phyloP scores from a whole-genome alignment of 164 flowering plant genomes.

The Aristolochia californica region DNA sequence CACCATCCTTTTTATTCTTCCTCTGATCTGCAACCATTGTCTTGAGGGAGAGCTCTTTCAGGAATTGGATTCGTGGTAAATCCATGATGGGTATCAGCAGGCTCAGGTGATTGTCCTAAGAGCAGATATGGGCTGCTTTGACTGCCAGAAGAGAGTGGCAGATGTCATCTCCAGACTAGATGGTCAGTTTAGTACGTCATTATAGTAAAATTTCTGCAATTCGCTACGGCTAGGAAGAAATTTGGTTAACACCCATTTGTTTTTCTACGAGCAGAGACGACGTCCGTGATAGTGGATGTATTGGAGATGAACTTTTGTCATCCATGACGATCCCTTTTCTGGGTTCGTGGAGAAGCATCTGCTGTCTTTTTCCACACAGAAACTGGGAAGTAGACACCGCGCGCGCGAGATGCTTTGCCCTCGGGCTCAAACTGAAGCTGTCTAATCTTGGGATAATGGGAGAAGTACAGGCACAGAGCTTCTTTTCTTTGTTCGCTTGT shows the following conservation, averaged over 20 bases:
- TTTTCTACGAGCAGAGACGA: slow-evolving; percentile 4
- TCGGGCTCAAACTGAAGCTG: neutral
- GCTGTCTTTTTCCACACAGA: too few relatives aligned
- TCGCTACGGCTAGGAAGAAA: neutral
- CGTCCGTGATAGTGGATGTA: slow-evolving; percentile 15
- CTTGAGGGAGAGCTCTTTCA: too few relatives aligned
- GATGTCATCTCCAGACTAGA: slow-evolving; percentile 3
- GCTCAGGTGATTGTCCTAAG: slow-evolving; percentile 1
- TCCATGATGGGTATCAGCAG: neutral
- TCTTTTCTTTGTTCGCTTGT: slow-evolving; percentile 4
- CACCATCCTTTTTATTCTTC: neutral
- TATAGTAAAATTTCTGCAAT: neutral
- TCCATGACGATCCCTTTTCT: too few relatives aligned
- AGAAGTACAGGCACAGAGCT: neutral
- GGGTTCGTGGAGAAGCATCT: too few relatives aligned
- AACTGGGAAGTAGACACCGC: neutral
- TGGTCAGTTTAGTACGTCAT: neutral
- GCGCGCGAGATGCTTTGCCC: neutral
- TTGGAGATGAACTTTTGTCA: slow-evolving; percentile 1
- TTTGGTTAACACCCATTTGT: neutral
- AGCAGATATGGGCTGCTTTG: slow-evolving; percentile 1
- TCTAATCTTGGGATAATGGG: too few relatives aligned
- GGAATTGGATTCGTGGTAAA: neutral
- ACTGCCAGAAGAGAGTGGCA: slow-evolving; percentile 1
- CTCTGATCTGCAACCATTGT: too few relatives aligned